phyloP scores from a whole-genome alignment of 768 basidiomycete species.

The Agrocybe pediades region DNA sequence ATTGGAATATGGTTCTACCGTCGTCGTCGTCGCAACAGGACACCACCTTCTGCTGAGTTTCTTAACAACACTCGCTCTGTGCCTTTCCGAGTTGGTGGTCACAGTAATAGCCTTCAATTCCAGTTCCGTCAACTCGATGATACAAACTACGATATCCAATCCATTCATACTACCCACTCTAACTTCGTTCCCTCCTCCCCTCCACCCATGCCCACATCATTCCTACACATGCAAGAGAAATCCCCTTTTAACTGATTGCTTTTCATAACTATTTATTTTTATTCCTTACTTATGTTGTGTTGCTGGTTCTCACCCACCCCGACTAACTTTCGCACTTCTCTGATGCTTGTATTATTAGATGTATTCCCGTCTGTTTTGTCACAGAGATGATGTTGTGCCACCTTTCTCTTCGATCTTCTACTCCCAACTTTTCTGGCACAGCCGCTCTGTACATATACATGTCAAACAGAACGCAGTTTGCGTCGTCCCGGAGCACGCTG shows the following conservation, averaged over 20 bases:
- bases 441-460: not conserved
- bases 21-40: conserved; percentile 43
- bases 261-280: conserved; percentile 5
- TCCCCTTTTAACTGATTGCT: not conserved
- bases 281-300: not conserved
- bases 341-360: not conserved
- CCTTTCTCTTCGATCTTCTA: not conserved
- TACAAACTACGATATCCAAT: not conserved
- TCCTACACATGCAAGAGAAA: conserved; percentile 11
- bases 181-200: conserved; percentile 1
- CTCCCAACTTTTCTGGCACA: not conserved
- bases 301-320: too few relatives aligned
- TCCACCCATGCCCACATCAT: conserved; percentile 5
- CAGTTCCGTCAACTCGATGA: conserved; percentile 8
- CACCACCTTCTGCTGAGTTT: conserved; percentile 66
- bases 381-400: not conserved
- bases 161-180: not conserved
- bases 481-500: too few relatives aligned
- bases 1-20: conserved; percentile 39
- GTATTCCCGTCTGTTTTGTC: not conserved
- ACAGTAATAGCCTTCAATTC: conserved; percentile 10
- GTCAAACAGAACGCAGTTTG: not conserved
- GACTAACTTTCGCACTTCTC: not conserved
- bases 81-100: not conserved
- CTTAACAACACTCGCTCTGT: conserved; percentile 16